A percentile compares a stretch with the other conserved stretches of the same genome.
phyloP scores from a whole-genome alignment of 106 monocot genomes.

The Platanthera guangdongensis region DNA sequence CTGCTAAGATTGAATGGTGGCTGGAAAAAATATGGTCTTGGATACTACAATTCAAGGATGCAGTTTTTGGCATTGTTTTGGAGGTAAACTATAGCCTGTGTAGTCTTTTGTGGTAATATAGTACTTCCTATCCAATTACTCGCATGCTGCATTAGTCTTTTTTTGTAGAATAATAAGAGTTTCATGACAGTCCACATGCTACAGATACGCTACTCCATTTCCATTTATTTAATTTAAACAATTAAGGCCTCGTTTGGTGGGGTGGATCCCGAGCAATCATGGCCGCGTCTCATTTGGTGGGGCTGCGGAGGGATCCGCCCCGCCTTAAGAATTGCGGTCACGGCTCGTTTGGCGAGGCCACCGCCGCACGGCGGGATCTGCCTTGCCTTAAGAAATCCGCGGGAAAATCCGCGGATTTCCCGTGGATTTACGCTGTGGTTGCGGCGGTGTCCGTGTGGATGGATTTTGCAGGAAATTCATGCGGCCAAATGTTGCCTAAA shows the following conservation, averaged over 20 bases:
- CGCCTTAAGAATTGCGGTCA: too few relatives aligned
- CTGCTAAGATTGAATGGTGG: constrained; percentile 52
- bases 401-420: too few relatives aligned
- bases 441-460: too few relatives aligned
- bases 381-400: too few relatives aligned
- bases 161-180: not conserved
- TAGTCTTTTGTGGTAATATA: not conserved
- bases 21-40: constrained; percentile 77
- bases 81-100: constrained; percentile 37
- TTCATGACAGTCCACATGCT: not conserved
- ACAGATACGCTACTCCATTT: not conserved
- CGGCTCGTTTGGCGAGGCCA: too few relatives aligned
- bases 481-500: not conserved
- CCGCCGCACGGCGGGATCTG: too few relatives aligned
- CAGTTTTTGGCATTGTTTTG: constrained; percentile 33
- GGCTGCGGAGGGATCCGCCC: too few relatives aligned
- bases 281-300: too few relatives aligned
- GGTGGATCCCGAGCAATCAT: too few relatives aligned
- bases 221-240: not conserved
- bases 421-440: too few relatives aligned
- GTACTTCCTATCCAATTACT: not conserved
- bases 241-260: not conserved
- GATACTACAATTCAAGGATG: constrained; percentile 73
- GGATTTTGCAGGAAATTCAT: too few relatives aligned
- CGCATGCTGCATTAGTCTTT: not conserved